Base-by-base conservation (phyloP, 2,329 filamentous ascomycete species). In the Cytospora leucostoma region DNA sequence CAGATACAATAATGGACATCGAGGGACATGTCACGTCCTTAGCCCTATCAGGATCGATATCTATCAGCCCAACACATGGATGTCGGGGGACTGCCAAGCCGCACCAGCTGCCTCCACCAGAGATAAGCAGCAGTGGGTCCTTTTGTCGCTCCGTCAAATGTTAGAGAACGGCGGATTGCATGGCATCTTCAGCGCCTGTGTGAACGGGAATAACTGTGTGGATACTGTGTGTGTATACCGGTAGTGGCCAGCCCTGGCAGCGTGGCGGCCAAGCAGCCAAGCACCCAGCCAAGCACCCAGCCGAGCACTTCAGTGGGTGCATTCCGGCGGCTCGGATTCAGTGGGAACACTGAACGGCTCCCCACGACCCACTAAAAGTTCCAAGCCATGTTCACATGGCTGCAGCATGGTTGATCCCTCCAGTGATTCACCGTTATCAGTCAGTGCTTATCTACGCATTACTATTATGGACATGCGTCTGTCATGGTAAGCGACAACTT, bases 81-180 rank as follows among this genome's bases (percentile, higher is more conserved):
- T 37, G 35, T 47, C n/a, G 44, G 44, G 44, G 44, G n/a, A 19
- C 3, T 44, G 58, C 58, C 58, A 60, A 60, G 58, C 40, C 58
- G 49, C 49, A 37, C 58, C 52, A 21, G 50, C 27, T 5, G 49
- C 19, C 35, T 21, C 58, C 58, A 60, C 58, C 27, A 38, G 49
- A 60, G 58, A 60, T 60, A 60, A 60, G 58, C 17, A 15, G 17
- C 27, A 47, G 44, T 19, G 44, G 44, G 44, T 47, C 44, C 44
- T 21, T 47, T 47, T 47, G 44, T 47, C 21, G 44, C 17, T 44
- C 4, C 38, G 15, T 17, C 13, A 4, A 27, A 27, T 27, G 27
- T 27, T 27, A 27, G 27, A 27, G 27, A 27, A 27, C 27, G 27
- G 27, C 27, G 27, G 27, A 27, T 27, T 27, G 27, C 27, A 27